Evolutionary conservation across 208 protist species (phyloP), one percentile per base, ranked within the genome.

Genomic region (Leishmania braziliensis): DNA sequence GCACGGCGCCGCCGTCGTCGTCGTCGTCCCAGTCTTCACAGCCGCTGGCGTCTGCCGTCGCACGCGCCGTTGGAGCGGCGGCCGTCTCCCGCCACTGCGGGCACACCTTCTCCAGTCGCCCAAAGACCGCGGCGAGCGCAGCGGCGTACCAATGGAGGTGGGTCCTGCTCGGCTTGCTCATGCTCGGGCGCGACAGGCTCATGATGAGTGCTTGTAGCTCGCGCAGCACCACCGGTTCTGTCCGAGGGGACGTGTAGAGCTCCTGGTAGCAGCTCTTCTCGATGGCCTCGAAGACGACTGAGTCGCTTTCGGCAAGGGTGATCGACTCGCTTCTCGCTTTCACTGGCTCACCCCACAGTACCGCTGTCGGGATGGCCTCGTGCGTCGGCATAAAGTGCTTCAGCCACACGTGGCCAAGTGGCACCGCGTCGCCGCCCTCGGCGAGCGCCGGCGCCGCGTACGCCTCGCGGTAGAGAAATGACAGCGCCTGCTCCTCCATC

Each of bases 371-470:
- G 39, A 91, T 60, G 53, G 73, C 79, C 16, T 85, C 68, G 20
- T 81, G 76, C 1, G 77, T 84, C 33, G 92, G 91, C 39, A 82
- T 93, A 46, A 80, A 80, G 46, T 76, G 39, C 68, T 88, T 90
- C 77, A 97, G 80, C 91, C 92, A 97, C 68, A 82, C 85, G 82
- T 92, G 92, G 14, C 93, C 93, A 58, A 88, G 84, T 62, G 84
- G 43, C 79, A 92, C 77, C 39, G 93, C 89, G 58, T 97, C 93
- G 20, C 93, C 93, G 39, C 92, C 92, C 80, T 95, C 93, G 48
- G 91, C 84, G 80, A 95, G 88, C 46, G 88, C 92, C 29, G 93
- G 92, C 3, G 93, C 93, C 29, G 84, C 72, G 79, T 93, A 93
- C 14, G 70, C 76, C 72, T 86, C 88, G 72, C 82, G 77, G 82